These are phyloP conservation scores for Pseudocercospora macadamiae DNA, from an alignment of 2,329 filamentous ascomycete genomes.

Conservation along the genomic window DNA sequence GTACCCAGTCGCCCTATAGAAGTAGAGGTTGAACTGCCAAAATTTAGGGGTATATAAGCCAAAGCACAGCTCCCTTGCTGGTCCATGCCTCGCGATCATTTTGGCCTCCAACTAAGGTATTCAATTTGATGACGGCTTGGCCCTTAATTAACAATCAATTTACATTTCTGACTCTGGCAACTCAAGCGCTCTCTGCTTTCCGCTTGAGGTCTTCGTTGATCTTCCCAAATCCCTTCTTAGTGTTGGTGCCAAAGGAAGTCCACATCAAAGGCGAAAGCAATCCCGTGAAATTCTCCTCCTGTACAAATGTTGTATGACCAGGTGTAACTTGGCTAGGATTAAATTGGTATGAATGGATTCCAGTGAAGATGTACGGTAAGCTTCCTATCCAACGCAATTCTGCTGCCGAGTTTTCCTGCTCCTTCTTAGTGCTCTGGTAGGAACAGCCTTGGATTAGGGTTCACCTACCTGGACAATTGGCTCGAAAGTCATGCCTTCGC, in stretches of 20 bases:
- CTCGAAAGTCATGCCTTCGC: slow-evolving; percentile 21
- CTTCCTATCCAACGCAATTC: slow-evolving; percentile 24
- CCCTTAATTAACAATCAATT: too few relatives aligned
- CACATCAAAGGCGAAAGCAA: slow-evolving; percentile 19
- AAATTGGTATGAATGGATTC: slow-evolving; percentile 26
- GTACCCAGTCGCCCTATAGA: slow-evolving; percentile 51
- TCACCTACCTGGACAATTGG: slow-evolving; percentile 18
- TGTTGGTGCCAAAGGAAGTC: slow-evolving; percentile 3
- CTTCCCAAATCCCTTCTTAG: slow-evolving; percentile 20
- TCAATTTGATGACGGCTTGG: too few relatives aligned
- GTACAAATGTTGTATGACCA: slow-evolving; percentile 24
- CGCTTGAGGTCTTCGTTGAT: slow-evolving; percentile 27
- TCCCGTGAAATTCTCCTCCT: slow-evolving; percentile 24
- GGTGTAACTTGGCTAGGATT: slow-evolving; percentile 12
- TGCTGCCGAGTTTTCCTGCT: slow-evolving; percentile 10
- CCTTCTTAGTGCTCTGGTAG: neutral
- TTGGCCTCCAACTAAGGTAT: too few relatives aligned
- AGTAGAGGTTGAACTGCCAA: too few relatives aligned
- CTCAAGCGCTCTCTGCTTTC: slow-evolving; percentile 21
- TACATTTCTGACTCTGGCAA: too few relatives aligned
- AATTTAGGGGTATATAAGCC: neutral
- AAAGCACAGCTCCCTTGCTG: neutral
- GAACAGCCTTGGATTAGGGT: neutral
- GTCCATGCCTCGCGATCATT: neutral
- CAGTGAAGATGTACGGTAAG: slow-evolving; percentile 18